Conservation (phyloP, 2,329 filamentous ascomycete species). For the Didymella exigua region DNA sequence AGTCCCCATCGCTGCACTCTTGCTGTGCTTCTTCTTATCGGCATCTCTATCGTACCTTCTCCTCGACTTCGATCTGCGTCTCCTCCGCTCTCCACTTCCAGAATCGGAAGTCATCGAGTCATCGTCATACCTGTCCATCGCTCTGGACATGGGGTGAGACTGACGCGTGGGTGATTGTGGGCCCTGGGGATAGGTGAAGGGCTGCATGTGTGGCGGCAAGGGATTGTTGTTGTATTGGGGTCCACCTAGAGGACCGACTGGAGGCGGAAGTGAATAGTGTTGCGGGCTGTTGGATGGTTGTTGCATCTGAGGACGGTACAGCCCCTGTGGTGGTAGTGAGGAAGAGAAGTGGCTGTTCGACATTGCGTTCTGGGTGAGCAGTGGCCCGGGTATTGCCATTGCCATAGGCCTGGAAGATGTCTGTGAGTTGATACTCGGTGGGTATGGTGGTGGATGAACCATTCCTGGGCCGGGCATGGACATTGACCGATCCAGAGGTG, state of each 20-base stretch:
- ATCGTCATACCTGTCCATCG: conserved; percentile 21
- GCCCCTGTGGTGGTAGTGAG: conserved; percentile 9
- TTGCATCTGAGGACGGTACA: conserved; percentile 9
- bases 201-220: conserved; percentile 7
- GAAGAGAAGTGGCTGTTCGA: conserved; percentile 12
- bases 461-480: conserved; percentile 32
- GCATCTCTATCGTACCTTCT: conserved; percentile 9
- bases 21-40: conserved; percentile 28
- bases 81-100: conserved; percentile 23
- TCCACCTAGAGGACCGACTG: neutral
- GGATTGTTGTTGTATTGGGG: conserved; percentile 11
- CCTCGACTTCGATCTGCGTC: conserved; percentile 24
- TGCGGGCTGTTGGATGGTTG: neutral
- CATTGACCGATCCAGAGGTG: conserved; percentile 34
- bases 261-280: conserved; percentile 9
- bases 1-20: conserved; percentile 39
- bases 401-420: conserved; percentile 23
- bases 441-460: conserved; percentile 16
- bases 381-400: conserved; percentile 8
- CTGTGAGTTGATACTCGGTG: conserved; percentile 18
- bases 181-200: conserved; percentile 7
- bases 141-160: conserved; percentile 10
- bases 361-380: conserved; percentile 1
- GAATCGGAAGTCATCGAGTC: conserved; percentile 35
- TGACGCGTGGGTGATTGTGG: conserved; percentile 29